phyloP scores from a whole-genome alignment of 2,329 filamentous ascomycete species.

The Alternaria triticina region DNA sequence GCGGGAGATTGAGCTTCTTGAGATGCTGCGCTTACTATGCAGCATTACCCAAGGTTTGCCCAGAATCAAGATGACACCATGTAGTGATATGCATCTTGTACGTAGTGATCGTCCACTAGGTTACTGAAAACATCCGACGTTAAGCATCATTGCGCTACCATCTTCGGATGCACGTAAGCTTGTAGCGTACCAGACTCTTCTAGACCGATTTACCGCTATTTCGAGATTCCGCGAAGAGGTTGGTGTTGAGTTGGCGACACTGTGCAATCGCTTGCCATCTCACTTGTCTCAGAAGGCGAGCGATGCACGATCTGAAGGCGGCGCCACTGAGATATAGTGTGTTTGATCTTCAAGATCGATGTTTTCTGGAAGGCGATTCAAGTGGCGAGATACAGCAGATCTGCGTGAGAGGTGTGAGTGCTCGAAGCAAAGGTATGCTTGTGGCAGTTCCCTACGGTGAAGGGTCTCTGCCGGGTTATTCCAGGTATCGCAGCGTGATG shows the following conservation, averaged over 20 bases:
- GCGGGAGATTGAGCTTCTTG: background rate
- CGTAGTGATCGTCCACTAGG: background rate
- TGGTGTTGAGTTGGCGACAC: background rate
- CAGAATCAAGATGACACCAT: background rate
- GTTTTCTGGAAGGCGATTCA: background rate
- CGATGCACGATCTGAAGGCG: background rate
- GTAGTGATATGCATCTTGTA: background rate
- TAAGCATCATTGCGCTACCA: background rate
- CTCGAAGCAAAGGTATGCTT: background rate
- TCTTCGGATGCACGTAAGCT: conserved; percentile 3
- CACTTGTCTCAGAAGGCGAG: background rate
- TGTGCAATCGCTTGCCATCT: background rate
- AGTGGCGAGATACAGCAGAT: background rate
- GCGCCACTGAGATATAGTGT: background rate
- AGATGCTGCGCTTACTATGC: background rate
- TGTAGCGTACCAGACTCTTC: background rate
- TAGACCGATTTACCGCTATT: background rate
- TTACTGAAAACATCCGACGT: background rate
- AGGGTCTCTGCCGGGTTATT: background rate
- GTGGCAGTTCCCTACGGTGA: background rate
- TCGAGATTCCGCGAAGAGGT: background rate
- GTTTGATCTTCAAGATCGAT: background rate
- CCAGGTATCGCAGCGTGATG: background rate
- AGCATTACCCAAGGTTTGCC: background rate
- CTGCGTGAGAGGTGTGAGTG: background rate